Conservation (phyloP, 2,329 filamentous ascomycete genomes). For the Aspergillus sergii region DNA sequence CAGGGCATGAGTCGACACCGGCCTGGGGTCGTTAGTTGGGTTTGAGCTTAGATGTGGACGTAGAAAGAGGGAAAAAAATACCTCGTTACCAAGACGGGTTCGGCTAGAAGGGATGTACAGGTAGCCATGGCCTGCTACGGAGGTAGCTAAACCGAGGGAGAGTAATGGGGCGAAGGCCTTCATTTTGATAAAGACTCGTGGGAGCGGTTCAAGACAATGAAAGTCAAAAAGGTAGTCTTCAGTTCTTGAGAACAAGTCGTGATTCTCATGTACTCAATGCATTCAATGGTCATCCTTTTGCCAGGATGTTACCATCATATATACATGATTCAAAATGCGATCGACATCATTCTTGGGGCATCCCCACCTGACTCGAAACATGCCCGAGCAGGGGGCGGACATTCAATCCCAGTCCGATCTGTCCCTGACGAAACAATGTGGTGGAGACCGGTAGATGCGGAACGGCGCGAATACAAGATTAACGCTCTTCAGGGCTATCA, state of each 20-base stretch:
- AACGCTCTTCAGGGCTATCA: not conserved
- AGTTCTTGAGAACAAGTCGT: not conserved
- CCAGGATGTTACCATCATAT: not conserved
- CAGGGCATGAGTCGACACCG: constrained; percentile 55
- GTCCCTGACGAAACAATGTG: not conserved
- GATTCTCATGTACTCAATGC: not conserved
- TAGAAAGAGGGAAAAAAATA: constrained; percentile 25
- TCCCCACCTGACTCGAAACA: not conserved
- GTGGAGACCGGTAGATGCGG: not conserved
- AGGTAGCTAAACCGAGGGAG: constrained; percentile 15
- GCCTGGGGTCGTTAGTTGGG: constrained; percentile 27
- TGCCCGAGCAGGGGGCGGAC: constrained; percentile 9
- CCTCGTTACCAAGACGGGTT: constrained; percentile 49
- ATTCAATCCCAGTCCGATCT: not conserved
- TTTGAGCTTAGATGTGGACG: not conserved
- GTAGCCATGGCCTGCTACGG: constrained; percentile 50
- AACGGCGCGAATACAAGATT: too few relatives aligned
- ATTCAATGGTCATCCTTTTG: too few relatives aligned
- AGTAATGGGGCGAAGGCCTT: not conserved
- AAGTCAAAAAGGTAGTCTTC: not conserved
- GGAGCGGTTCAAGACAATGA: not conserved
- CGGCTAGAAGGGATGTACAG: constrained; percentile 48
- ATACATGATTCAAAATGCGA: constrained; percentile 8
- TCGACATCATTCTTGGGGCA: not conserved
- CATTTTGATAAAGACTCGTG: not conserved